phyloP scores from a whole-genome alignment of 1,284 basidiomycete species.

The Cryptococcus jaspeensis region DNA sequence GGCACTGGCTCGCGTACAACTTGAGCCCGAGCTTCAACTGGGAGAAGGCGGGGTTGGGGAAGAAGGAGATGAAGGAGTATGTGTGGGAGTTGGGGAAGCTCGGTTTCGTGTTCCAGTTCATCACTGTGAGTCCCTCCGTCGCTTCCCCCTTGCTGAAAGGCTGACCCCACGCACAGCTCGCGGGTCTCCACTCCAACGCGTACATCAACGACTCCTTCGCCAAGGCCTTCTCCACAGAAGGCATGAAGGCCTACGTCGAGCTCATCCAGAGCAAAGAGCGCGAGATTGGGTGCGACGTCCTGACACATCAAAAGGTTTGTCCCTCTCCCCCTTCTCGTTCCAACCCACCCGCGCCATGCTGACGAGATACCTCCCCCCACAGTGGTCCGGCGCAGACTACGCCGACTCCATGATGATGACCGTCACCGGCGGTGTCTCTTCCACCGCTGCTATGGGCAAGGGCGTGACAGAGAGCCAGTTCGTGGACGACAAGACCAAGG shows the following conservation, averaged over 20 bases:
- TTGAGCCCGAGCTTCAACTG: slow-evolving; percentile 86
- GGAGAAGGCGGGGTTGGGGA: slow-evolving; percentile 78
- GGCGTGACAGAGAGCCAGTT: slow-evolving; percentile 93
- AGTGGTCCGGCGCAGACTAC: slow-evolving; percentile 95
- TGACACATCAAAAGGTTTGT: slow-evolving; percentile 58
- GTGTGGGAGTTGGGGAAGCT: slow-evolving; percentile 70
- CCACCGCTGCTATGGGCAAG: slow-evolving; percentile 91
- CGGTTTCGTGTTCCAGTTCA: slow-evolving; percentile 82
- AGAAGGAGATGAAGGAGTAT: slow-evolving; percentile 82
- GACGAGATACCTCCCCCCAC: slow-evolving; percentile 5
- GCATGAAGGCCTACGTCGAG: slow-evolving; percentile 63
- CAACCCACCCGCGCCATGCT: background rate
- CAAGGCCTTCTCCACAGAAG: slow-evolving; percentile 76
- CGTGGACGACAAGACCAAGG: slow-evolving; percentile 27
- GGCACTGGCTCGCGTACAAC: slow-evolving; percentile 94
- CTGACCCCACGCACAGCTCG: slow-evolving; percentile 62
- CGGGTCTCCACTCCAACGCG: slow-evolving; percentile 92
- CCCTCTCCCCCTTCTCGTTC: slow-evolving; percentile 48
- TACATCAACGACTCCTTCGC: slow-evolving; percentile 96
- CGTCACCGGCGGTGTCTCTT: slow-evolving; percentile 91
- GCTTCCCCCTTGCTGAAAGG: background rate
- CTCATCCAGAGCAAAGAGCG: slow-evolving; percentile 72
- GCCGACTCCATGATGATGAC: slow-evolving; percentile 90
- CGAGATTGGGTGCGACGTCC: slow-evolving; percentile 85
- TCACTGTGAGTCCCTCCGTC: slow-evolving; percentile 67